These are phyloP conservation scores for Spiraea crenata DNA, from an alignment of 331 rosid genomes.

Conservation along the genomic window DNA sequence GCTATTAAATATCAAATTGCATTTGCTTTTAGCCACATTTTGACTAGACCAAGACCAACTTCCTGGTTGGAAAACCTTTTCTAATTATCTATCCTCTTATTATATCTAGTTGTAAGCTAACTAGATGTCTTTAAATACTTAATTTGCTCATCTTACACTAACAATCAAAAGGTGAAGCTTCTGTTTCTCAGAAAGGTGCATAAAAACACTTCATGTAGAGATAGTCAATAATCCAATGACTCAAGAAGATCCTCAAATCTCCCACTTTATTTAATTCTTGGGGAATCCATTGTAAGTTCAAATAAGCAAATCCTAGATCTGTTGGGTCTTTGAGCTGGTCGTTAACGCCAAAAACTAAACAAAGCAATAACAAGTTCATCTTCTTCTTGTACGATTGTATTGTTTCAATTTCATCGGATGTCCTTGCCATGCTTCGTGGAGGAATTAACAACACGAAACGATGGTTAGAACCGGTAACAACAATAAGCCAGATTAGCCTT, in stretches of 20 bases:
- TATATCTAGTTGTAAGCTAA: background rate
- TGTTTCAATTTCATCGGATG: too few relatives aligned
- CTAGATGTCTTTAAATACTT: background rate
- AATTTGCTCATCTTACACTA: background rate
- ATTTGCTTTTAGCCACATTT: background rate
- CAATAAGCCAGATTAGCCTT: background rate
- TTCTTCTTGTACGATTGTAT: too few relatives aligned
- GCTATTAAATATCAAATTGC: background rate
- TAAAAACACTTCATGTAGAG: background rate
- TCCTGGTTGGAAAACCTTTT: constrained; percentile 18
- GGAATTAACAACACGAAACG: background rate
- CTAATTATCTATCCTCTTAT: background rate
- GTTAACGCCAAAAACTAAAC: too few relatives aligned
- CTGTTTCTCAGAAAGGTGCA: background rate
- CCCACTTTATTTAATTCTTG: too few relatives aligned
- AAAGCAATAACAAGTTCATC: too few relatives aligned
- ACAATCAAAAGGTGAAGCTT: background rate
- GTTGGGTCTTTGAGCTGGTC: too few relatives aligned
- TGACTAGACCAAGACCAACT: constrained; percentile 9
- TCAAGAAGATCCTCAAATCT: too few relatives aligned
- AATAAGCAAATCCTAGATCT: too few relatives aligned
- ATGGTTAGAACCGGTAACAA: background rate
- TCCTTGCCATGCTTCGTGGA: background rate
- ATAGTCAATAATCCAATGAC: too few relatives aligned
- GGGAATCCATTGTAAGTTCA: too few relatives aligned